phyloP scores from a whole-genome alignment of 176 grass and related monocot genomes.

The Lolium multiflorum region DNA sequence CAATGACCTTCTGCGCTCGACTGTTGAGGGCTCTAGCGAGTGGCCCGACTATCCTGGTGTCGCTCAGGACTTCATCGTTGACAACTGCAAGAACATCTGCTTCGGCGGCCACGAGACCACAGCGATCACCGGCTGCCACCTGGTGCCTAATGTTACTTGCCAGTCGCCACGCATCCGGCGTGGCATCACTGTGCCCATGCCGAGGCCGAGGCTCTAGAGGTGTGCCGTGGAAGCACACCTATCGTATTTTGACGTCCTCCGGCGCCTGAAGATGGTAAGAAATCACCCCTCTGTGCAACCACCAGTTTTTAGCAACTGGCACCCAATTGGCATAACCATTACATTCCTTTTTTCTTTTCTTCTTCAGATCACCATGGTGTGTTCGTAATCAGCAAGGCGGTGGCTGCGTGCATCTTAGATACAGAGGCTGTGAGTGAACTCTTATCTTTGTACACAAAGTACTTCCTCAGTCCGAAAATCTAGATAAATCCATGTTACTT shows the following conservation, averaged over 20 bases:
- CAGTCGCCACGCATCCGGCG: conserved; percentile 47
- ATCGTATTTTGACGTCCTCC: conserved; percentile 50
- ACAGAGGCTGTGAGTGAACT: no score
- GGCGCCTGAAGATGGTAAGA: conserved; percentile 58
- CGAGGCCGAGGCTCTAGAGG: conserved; percentile 54
- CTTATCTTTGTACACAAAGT: not conserved
- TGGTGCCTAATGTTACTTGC: conserved; percentile 86
- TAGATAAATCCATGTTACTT: no score
- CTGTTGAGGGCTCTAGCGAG: conserved; percentile 48
- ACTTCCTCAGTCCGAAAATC: no score
- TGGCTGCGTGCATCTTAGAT: no score
- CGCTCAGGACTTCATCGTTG: conserved; percentile 53
- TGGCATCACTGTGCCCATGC: no score
- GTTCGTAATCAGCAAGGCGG: not conserved
- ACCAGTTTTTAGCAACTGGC: not conserved
- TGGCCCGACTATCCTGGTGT: not conserved
- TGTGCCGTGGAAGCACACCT: conserved; percentile 6
- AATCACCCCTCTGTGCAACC: not conserved
- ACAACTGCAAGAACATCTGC: conserved; percentile 75
- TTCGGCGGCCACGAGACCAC: conserved; percentile 64
- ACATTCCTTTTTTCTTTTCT: not conserved
- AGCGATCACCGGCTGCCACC: conserved; percentile 37
- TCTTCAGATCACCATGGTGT: conserved; percentile 47
- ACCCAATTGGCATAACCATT: conserved; percentile 1
- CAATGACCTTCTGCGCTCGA: conserved; percentile 46